These are phyloP conservation scores for Tetrahymena borealis DNA, from an alignment of 73 alveolate species.

Conservation along the genomic window DNA sequence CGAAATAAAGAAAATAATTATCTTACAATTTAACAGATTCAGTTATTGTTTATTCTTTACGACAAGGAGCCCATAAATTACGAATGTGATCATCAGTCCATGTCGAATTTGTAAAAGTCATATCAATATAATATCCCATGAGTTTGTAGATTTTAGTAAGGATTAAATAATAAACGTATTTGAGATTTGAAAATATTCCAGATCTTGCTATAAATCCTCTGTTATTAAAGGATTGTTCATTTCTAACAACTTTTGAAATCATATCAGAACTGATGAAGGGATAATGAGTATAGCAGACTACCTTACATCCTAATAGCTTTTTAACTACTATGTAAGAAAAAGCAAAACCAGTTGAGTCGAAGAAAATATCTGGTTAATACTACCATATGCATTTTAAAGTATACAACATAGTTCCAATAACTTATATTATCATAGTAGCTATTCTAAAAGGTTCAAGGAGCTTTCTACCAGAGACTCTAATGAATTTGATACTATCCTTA, in stretches of 20 bases:
- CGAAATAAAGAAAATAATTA: not conserved
- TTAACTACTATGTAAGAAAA: constrained; percentile 66
- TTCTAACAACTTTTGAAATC: constrained; percentile 33
- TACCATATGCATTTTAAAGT: constrained; percentile 57
- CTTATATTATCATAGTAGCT: constrained; percentile 69
- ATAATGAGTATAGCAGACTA: constrained; percentile 75
- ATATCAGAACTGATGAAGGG: constrained; percentile 68
- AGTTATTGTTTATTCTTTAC: not conserved
- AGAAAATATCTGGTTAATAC: constrained; percentile 70
- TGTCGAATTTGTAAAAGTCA: constrained; percentile 66
- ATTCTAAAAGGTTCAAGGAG: constrained; percentile 50
- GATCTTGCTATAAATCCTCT: constrained; percentile 41
- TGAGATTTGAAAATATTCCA: constrained; percentile 29
- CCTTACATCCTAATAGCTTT: constrained; percentile 65
- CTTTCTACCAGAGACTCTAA: constrained; percentile 45
- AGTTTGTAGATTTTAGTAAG: constrained; percentile 48
- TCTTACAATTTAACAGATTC: not conserved
- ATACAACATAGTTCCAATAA: constrained; percentile 55
- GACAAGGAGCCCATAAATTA: constrained; percentile 51
- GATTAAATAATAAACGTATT: constrained; percentile 53
- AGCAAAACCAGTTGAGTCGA: constrained; percentile 85
- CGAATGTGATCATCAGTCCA: constrained; percentile 80
- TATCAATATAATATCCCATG: constrained; percentile 61
- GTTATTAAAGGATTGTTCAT: constrained; percentile 40
- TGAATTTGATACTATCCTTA: constrained; percentile 35